Evolutionary conservation across 1,284 basidiomycete genomes (phyloP).

Genomic region (Boletellus sp.): DNA sequence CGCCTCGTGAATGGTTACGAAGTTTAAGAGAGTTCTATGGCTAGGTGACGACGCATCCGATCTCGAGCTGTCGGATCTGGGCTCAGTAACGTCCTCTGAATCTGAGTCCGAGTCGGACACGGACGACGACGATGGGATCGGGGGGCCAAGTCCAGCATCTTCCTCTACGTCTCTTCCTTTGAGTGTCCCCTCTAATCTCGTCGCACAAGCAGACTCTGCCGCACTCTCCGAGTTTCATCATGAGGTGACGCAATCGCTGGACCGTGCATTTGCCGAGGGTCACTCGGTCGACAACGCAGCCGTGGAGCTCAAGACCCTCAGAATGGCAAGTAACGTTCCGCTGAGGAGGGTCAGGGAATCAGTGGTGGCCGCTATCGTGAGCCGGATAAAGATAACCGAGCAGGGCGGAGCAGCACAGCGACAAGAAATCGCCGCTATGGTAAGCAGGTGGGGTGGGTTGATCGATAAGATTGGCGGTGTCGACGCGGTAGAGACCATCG

Average conservation of each 20-base stretch:
- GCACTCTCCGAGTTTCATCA: slow-evolving; percentile 69
- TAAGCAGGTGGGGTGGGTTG: slow-evolving; percentile 68
- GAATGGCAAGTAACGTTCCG: slow-evolving; percentile 91
- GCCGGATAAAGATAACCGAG: slow-evolving; percentile 57
- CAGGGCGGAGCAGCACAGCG: slow-evolving; percentile 53
- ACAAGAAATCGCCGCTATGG: slow-evolving; percentile 53
- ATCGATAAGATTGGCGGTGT: slow-evolving; percentile 74
- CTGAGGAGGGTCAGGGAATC: slow-evolving; percentile 74
- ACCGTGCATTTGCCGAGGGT: slow-evolving; percentile 85
- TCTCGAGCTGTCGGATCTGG: slow-evolving; percentile 54
- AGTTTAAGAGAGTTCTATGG: slow-evolving; percentile 3
- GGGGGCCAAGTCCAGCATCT: slow-evolving; percentile 40
- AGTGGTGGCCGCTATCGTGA: slow-evolving; percentile 71
- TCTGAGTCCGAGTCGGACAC: slow-evolving; percentile 27
- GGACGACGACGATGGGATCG: slow-evolving; percentile 30
- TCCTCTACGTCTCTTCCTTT: slow-evolving; percentile 38
- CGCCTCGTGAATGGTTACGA: background rate
- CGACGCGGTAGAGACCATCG: slow-evolving; percentile 70
- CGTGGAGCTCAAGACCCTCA: slow-evolving; percentile 89
- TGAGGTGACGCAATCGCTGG: slow-evolving; percentile 79
- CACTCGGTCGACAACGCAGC: slow-evolving; percentile 90
- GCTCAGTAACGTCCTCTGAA: slow-evolving; percentile 46
- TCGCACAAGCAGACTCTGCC: slow-evolving; percentile 39
- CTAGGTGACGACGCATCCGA: slow-evolving; percentile 62
- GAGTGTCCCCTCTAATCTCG: slow-evolving; percentile 35